phyloP scores from a whole-genome alignment of 306 rosid species.

The Trichosanthes truncata region DNA sequence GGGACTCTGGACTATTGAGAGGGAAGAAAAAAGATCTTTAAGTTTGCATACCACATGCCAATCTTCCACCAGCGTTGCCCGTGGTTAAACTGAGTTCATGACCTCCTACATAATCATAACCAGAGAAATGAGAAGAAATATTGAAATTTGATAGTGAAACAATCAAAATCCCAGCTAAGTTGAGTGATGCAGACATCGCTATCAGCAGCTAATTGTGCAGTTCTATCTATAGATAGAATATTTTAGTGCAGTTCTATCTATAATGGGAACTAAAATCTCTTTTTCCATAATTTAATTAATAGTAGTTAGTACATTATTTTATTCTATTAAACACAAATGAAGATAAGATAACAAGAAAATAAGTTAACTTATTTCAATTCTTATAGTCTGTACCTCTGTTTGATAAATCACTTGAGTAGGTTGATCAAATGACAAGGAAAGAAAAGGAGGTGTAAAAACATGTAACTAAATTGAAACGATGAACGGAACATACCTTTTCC shows the following conservation, averaged over 20 bases:
- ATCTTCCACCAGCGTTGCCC: slow-evolving; percentile 91
- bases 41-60: slow-evolving; percentile 75
- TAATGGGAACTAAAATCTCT: neutral
- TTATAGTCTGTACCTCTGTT: neutral
- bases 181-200: neutral
- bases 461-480: neutral
- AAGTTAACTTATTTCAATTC: neutral
- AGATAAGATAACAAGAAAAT: neutral
- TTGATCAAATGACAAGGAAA: neutral
- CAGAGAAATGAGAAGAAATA: neutral
- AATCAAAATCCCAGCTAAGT: neutral
- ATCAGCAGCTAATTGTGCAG: neutral
- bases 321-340: neutral
- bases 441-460: neutral
- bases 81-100: slow-evolving; percentile 80
- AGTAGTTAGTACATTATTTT: neutral
- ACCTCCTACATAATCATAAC: slow-evolving; percentile 50
- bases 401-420: neutral
- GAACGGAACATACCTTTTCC: slow-evolving; percentile 54
- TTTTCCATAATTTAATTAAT: neutral
- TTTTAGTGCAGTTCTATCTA: too few relatives aligned
- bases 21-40: neutral
- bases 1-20: neutral
- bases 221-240: neutral
- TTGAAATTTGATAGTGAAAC: neutral